phyloP scores from a whole-genome alignment of 345 rosid genomes.

The Linum usitatissimum region DNA sequence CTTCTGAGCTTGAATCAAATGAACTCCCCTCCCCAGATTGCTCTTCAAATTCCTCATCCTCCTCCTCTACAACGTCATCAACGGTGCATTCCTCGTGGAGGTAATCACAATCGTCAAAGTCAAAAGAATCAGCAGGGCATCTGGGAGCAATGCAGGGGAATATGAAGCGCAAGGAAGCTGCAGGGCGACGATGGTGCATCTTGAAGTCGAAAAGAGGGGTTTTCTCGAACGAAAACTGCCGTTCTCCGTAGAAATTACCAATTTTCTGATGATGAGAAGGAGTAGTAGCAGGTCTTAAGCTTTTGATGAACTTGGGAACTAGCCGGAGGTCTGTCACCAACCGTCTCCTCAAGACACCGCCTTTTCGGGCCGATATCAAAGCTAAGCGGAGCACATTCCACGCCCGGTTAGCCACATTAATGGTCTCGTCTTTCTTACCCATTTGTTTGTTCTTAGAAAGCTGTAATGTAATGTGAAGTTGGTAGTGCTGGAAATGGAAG shows the following conservation, averaged over 20 bases:
- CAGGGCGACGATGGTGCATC: neutral
- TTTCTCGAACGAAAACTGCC: neutral
- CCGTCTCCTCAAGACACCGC: slow-evolving; percentile 47
- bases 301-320: slow-evolving; percentile 44
- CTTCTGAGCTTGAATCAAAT: no score
- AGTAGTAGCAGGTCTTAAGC: slow-evolving; percentile 16
- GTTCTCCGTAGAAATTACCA: neutral
- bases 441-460: slow-evolving; percentile 2
- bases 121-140: neutral
- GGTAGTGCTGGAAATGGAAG: no score
- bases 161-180: neutral
- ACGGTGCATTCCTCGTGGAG: neutral
- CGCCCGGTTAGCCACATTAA: slow-evolving; percentile 22
- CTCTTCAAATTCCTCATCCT: neutral
- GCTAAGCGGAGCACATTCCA: slow-evolving; percentile 50
- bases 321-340: slow-evolving; percentile 38
- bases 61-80: neutral
- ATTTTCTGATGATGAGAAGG: no score
- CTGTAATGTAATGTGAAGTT: no score
- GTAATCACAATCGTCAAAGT: neutral
- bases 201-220: neutral
- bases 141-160: neutral
- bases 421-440: slow-evolving; percentile 23
- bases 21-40: neutral
- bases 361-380: slow-evolving; percentile 64